A percentile compares a stretch with the other conserved stretches of the same genome.
phyloP scores from a whole-genome alignment of 495 filamentous ascomycete genomes.

The Evernia prunastri region DNA sequence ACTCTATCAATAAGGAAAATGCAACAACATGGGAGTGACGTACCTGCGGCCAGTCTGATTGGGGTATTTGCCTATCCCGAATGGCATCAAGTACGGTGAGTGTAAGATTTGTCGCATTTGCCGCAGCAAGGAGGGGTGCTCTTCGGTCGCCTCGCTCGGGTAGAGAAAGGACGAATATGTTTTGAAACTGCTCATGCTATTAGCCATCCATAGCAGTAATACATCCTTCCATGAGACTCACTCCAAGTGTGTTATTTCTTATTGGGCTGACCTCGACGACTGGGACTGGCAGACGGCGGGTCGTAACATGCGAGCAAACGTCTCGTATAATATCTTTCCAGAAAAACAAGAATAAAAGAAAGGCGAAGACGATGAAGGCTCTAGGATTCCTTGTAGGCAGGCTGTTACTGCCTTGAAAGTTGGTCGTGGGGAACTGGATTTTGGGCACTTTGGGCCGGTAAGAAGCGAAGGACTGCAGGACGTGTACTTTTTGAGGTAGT shows the following conservation, averaged over 20 bases:
- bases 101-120: constrained; percentile 21
- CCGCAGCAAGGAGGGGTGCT: constrained; percentile 19
- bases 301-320: constrained; percentile 10
- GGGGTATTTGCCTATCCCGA: constrained; percentile 23
- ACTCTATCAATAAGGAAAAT: background rate
- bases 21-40: background rate
- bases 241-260: constrained; percentile 20
- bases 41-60: constrained; percentile 19
- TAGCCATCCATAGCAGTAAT: background rate
- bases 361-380: constrained; percentile 5
- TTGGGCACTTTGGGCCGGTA: constrained; percentile 10
- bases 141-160: constrained; percentile 23
- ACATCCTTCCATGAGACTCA: constrained; percentile 1
- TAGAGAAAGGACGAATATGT: constrained; percentile 22
- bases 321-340: constrained; percentile 20
- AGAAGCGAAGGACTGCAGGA: constrained; percentile 1
- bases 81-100: constrained; percentile 23
- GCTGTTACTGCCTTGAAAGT: constrained; percentile 12
- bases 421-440: constrained; percentile 12
- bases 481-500: constrained; percentile 11
- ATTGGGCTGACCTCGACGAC: constrained; percentile 18
- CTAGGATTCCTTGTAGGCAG: constrained; percentile 12
- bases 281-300: background rate
- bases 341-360: constrained; percentile 18
- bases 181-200: constrained; percentile 17